These are phyloP conservation scores for Elongisporangium undulatum DNA, from an alignment of 352 stramenopile species.

Conservation along the genomic window DNA sequence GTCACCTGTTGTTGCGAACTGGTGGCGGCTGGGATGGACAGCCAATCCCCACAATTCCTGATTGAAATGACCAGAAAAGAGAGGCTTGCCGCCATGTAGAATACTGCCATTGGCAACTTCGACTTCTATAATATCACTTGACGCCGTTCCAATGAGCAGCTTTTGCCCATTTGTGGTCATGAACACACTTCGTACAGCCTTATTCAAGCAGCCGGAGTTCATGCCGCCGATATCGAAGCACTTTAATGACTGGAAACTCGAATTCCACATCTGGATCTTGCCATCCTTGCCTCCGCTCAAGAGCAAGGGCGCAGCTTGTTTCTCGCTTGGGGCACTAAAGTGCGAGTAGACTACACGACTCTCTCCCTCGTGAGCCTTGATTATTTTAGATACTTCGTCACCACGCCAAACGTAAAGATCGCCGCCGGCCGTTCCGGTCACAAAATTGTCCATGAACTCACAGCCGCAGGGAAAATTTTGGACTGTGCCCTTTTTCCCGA, in stretches of 20 bases:
- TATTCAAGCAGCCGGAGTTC: conserved; percentile 27
- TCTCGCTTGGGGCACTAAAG: conserved; percentile 1
- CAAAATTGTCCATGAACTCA: conserved; percentile 27
- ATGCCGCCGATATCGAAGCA: conserved; percentile 48
- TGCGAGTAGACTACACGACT: conserved; percentile 28
- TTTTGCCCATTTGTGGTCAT: conserved; percentile 37
- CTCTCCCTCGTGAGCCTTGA: conserved; percentile 69
- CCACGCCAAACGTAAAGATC: conserved; percentile 61
- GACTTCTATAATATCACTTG: conserved; percentile 86
- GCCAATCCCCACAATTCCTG: conserved; percentile 82
- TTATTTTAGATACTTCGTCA: conserved; percentile 33
- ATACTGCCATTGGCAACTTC: conserved; percentile 34
- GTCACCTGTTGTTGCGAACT: conserved; percentile 76
- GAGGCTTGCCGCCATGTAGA: conserved; percentile 23
- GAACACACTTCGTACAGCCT: conserved; percentile 37
- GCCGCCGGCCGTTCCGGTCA: conserved; percentile 43
- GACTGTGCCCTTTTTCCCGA: conserved; percentile 56
- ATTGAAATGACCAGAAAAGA: conserved; percentile 65
- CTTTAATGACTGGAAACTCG: conserved; percentile 63
- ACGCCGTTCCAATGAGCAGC: conserved; percentile 79
- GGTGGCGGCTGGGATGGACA: conserved; percentile 50
- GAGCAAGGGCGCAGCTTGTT: conserved; percentile 11
- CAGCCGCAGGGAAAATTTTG: conserved; percentile 47
- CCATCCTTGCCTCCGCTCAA: conserved; percentile 72
- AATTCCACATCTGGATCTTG: conserved; percentile 63